phyloP scores from a whole-genome alignment of 495 filamentous ascomycete genomes.

The Podospora sp. region DNA sequence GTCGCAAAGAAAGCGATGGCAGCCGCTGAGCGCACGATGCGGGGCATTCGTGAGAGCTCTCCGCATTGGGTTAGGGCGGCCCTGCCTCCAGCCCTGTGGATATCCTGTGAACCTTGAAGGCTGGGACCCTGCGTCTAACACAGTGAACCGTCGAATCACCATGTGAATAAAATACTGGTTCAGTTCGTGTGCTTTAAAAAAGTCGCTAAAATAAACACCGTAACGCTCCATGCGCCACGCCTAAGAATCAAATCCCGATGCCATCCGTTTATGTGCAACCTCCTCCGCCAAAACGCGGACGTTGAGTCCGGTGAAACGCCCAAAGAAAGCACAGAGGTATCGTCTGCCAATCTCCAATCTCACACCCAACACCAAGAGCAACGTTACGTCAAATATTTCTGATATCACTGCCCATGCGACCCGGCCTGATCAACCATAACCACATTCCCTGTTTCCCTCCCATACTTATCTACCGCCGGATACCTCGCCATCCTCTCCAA shows the following conservation, averaged over 20 bases:
- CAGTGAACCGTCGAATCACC: too few relatives aligned
- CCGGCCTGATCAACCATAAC: slow-evolving; percentile 49
- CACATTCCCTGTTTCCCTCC: slow-evolving; percentile 46
- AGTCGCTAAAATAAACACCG: not conserved
- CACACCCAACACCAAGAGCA: not conserved
- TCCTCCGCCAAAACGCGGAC: not conserved
- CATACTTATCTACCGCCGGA: slow-evolving; percentile 64
- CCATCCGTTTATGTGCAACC: slow-evolving; percentile 4
- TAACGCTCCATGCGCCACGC: slow-evolving; percentile 9
- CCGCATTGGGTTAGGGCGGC: slow-evolving; percentile 6
- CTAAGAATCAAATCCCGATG: not conserved
- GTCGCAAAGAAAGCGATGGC: not conserved
- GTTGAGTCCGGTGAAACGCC: not conserved
- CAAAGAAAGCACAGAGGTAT: too few relatives aligned
- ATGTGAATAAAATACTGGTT: not conserved
- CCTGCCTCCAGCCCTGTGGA: not conserved
- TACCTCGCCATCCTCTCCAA: slow-evolving; percentile 66
- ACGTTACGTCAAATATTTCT: too few relatives aligned
- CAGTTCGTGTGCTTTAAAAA: not conserved
- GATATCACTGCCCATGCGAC: slow-evolving; percentile 46
- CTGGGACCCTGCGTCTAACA: not conserved
- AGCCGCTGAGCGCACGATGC: too few relatives aligned
- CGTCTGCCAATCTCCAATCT: too few relatives aligned
- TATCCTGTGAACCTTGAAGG: slow-evolving; percentile 7
- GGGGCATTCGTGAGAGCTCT: not conserved